Base-by-base conservation (phyloP, 192 early-diverging fungal genomes). In the Podila verticillata region DNA sequence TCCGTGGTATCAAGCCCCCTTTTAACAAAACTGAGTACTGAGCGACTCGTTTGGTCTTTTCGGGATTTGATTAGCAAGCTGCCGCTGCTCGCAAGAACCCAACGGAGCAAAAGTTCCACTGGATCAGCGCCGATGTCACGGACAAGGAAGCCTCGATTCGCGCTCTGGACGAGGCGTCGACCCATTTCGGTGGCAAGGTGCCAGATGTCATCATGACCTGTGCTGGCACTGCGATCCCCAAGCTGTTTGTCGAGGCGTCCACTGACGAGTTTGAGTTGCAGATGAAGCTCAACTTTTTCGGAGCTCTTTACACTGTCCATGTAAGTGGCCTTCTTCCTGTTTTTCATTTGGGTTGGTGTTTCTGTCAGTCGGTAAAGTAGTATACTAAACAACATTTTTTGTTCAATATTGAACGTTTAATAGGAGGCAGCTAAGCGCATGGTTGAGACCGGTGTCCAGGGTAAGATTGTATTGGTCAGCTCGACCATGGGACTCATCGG, bases 271-370 rank as follows among this genome's bases (percentile, higher is more conserved):
- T 95, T 62, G 85, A 87, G 49, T 49, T 63, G 26, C 80, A 83
- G 9, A 92, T 90, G 79, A 82, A 88, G 22, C 62, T 93, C 26
- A 95, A 95, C 66, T 95, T 91, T 70, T 75, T 89, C 56, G 92
- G 92, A 5, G 84, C 89, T 4, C 51, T 89, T 19, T 91, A 89
- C 59, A 88, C 89, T 22, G 85, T 85, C 36, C 93, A 93, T 65
- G 92, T 89, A 84, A 81, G 83, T 35, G 66, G 39, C 44, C 29
- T 61, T n/a, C 59, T 60, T 28, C 5, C 56, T 13, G 65, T n/a
- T 9, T 19, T 67, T 34, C 60, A 12, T n/a, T 49, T 30, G 44
- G 35, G 17, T 6, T 20, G 2, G 39, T 10, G 20, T n/a, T 47
- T 2, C 35, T 54, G 24, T 47, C 36, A 19, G 5, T 67, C 60